A percentile compares a stretch with the other conserved stretches of the same genome.
phyloP scores from a whole-genome alignment of 345 rosid species.

The Bruguiera gymnorhiza region DNA sequence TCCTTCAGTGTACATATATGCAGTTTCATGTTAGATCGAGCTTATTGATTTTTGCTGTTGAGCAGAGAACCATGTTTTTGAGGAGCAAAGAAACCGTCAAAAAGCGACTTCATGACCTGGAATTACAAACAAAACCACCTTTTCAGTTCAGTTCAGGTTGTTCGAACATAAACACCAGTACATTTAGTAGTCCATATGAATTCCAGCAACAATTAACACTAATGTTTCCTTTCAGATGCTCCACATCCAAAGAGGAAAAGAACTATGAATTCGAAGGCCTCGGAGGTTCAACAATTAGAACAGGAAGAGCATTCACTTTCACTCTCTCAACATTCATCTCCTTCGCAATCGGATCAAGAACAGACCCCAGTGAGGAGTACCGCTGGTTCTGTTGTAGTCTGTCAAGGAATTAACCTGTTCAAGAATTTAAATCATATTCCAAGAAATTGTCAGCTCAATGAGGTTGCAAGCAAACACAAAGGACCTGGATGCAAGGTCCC shows the following conservation, averaged over 20 bases:
- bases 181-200: background rate
- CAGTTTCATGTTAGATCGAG: background rate
- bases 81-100: constrained; percentile 12
- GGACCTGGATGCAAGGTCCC: constrained; percentile 22
- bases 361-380: constrained; percentile 35
- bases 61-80: constrained; percentile 23
- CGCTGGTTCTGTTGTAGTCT: constrained; percentile 18
- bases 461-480: constrained; percentile 20
- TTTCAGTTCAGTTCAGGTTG: constrained; percentile 38
- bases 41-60: constrained; percentile 9
- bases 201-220: background rate
- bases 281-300: constrained; percentile 55
- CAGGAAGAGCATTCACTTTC: constrained; percentile 72
- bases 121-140: constrained; percentile 31
- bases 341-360: constrained; percentile 69
- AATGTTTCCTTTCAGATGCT: constrained; percentile 28
- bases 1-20: too few species aligned
- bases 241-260: constrained; percentile 43
- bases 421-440: constrained; percentile 34
- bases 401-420: constrained; percentile 39
- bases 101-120: constrained; percentile 25
- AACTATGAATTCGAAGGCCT: constrained; percentile 23
- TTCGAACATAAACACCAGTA: background rate
- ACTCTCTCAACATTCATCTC: constrained; percentile 63
- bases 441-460: constrained; percentile 23